Conservation (phyloP, 1,139 yeast genomes). For the Debaryomyces psychrophilus region DNA sequence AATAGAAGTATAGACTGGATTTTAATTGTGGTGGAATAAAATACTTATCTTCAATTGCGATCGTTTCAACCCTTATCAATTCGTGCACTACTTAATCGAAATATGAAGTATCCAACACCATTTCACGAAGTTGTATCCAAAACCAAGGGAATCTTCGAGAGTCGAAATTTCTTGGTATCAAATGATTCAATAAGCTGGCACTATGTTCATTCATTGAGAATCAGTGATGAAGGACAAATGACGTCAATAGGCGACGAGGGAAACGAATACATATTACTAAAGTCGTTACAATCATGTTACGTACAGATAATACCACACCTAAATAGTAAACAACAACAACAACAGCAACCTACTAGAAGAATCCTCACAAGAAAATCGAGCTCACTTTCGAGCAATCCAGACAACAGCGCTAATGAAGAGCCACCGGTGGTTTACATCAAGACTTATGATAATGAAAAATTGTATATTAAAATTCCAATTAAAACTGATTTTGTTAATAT, state of each 20-base stretch:
- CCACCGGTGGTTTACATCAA: slow-evolving; percentile 52
- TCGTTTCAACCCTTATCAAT: neutral
- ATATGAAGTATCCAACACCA: slow-evolving; percentile 27
- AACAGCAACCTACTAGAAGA: slow-evolving; percentile 15
- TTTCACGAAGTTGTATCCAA: slow-evolving; percentile 36
- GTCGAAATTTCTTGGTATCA: slow-evolving; percentile 39
- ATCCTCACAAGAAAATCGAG: slow-evolving; percentile 13
- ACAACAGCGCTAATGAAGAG: slow-evolving; percentile 21
- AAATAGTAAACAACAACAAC: slow-evolving; percentile 15
- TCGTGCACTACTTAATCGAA: slow-evolving; percentile 4
- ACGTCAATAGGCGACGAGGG: slow-evolving; percentile 40
- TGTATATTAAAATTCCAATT: slow-evolving; percentile 50
- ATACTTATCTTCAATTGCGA: neutral
- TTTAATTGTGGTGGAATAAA: neutral
- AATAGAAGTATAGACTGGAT: neutral
- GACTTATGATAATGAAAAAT: slow-evolving; percentile 48
- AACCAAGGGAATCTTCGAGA: slow-evolving; percentile 43
- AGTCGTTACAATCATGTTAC: slow-evolving; percentile 45
- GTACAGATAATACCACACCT: slow-evolving; percentile 41
- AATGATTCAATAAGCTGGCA: slow-evolving; percentile 46
- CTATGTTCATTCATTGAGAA: slow-evolving; percentile 33
- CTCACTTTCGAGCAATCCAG: slow-evolving; percentile 5
- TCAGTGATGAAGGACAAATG: slow-evolving; percentile 42
- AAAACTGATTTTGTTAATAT: slow-evolving; percentile 51
- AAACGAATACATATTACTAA: slow-evolving; percentile 37